These are phyloP conservation scores for Populus hybrid DNA, from an alignment of 441 rosid species.

Conservation along the genomic window DNA sequence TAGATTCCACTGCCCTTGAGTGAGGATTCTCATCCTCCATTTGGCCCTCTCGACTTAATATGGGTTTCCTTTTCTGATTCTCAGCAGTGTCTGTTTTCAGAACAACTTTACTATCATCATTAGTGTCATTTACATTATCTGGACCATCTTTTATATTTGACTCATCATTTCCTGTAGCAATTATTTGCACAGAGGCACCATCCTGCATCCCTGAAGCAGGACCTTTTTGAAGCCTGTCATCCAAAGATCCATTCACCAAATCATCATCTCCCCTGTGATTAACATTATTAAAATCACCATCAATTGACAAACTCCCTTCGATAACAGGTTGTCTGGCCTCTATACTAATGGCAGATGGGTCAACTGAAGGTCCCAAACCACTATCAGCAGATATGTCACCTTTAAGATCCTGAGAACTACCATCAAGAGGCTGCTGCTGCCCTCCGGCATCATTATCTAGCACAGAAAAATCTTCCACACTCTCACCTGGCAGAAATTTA, in stretches of 20 bases:
- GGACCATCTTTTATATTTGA: slow-evolving; percentile 33
- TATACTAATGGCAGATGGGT: slow-evolving; percentile 25
- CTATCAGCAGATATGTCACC: slow-evolving; percentile 39
- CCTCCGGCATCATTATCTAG: slow-evolving; percentile 34
- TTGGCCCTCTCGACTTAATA: slow-evolving; percentile 22
- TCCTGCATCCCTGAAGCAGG: slow-evolving; percentile 38
- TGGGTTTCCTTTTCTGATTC: slow-evolving; percentile 19
- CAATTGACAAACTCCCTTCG: slow-evolving; percentile 25
- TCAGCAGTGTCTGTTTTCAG: slow-evolving; percentile 24
- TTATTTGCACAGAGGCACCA: slow-evolving; percentile 22
- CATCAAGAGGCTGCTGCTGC: slow-evolving; percentile 44
- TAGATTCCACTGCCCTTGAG: slow-evolving; percentile 25
- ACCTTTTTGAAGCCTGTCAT: slow-evolving; percentile 33
- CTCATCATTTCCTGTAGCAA: slow-evolving; percentile 21
- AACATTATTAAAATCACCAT: slow-evolving; percentile 19
- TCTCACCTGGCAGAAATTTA: slow-evolving; percentile 31
- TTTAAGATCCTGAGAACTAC: slow-evolving; percentile 29
- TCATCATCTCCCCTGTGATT: slow-evolving; percentile 29
- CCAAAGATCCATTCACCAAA: slow-evolving; percentile 30
- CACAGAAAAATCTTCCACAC: slow-evolving; percentile 33
- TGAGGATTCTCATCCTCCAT: slow-evolving; percentile 19
- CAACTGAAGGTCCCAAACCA: slow-evolving; percentile 17
- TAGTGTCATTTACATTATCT: slow-evolving; percentile 27
- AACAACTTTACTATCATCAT: slow-evolving; percentile 24
- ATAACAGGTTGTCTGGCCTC: slow-evolving; percentile 27